These are phyloP conservation scores for Fusarium oligoseptatum DNA, from an alignment of 2,329 filamentous ascomycete species.

Conservation along the genomic window DNA sequence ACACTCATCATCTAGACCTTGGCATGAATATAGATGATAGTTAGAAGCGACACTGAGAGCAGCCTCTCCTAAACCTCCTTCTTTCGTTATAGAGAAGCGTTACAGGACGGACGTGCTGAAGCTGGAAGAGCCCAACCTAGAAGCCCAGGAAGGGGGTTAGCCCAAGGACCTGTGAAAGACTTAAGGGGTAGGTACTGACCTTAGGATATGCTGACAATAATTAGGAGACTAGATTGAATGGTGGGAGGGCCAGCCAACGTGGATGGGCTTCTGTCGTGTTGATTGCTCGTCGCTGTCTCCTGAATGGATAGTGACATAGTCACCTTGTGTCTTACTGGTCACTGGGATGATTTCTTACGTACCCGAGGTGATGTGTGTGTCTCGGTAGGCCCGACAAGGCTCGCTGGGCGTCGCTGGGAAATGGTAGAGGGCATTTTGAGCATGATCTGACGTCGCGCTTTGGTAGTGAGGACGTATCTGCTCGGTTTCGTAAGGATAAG, in stretches of 20 bases:
- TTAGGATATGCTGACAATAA: rapidly evolving
- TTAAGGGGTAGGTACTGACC: not conserved
- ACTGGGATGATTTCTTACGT: not conserved
- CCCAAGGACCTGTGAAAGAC: not conserved
- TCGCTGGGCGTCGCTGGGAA: not conserved
- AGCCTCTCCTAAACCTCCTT: not conserved
- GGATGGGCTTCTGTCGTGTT: not conserved
- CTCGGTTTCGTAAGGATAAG: not conserved
- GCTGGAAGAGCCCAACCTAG: not conserved
- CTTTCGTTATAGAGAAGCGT: not conserved
- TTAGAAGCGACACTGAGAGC: not conserved
- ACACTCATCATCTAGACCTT: not conserved
- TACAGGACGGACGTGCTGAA: too few relatives aligned
- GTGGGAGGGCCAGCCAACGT: not conserved
- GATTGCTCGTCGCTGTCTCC: not conserved
- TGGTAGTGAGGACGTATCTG: not conserved
- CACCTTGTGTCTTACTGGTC: not conserved
- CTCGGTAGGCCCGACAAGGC: not conserved
- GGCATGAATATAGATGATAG: not conserved
- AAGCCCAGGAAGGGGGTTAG: not conserved
- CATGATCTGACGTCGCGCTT: not conserved
- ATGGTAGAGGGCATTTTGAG: not conserved
- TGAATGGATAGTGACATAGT: not conserved
- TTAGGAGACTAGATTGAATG: rapidly evolving
- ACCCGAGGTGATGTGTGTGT: not conserved